Percentiles rank a stretch among this genome's conserved stretches.
Evolutionary conservation across 441 rosid species (phyloP).

Genomic region (Croton setiger): DNA sequence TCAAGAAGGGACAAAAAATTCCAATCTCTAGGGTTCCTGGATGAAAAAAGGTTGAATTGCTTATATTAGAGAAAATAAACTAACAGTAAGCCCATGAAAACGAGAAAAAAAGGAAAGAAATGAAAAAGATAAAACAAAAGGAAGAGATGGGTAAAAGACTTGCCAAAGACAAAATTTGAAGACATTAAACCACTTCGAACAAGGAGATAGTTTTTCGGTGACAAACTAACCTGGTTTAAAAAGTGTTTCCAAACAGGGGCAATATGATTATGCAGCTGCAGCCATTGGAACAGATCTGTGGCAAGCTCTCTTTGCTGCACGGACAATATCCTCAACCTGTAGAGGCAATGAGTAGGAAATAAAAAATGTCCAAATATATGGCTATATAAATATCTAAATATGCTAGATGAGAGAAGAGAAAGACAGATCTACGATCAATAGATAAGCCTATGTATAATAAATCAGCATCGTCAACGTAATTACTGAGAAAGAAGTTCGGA

Average conservation of each 20-base stretch:
- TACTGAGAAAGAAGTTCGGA: neutral
- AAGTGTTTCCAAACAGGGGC: conserved; percentile 11
- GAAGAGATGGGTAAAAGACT: neutral
- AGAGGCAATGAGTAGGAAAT: conserved; percentile 15
- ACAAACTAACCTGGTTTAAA: conserved; percentile 24
- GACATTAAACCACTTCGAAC: neutral
- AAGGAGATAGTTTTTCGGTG: neutral
- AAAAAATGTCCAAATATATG: neutral
- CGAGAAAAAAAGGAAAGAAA: neutral
- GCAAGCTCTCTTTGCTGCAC: conserved; percentile 81
- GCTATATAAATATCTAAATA: neutral
- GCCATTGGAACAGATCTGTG: conserved; percentile 50
- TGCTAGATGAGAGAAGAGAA: neutral
- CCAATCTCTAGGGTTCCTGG: conserved; percentile 22
- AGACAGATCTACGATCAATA: neutral
- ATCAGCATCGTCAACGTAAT: neutral
- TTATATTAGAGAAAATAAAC: neutral
- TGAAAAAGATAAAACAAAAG: neutral
- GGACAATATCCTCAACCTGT: conserved; percentile 70
- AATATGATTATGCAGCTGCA: conserved; percentile 39
- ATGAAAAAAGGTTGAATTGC: neutral
- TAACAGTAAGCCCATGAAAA: neutral
- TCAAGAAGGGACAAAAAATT: conserved; percentile 16
- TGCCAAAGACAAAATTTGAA: neutral
- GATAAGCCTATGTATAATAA: neutral